Conservation (phyloP, 2,329 filamentous ascomycete species). For the Bipolaris victoriae region DNA sequence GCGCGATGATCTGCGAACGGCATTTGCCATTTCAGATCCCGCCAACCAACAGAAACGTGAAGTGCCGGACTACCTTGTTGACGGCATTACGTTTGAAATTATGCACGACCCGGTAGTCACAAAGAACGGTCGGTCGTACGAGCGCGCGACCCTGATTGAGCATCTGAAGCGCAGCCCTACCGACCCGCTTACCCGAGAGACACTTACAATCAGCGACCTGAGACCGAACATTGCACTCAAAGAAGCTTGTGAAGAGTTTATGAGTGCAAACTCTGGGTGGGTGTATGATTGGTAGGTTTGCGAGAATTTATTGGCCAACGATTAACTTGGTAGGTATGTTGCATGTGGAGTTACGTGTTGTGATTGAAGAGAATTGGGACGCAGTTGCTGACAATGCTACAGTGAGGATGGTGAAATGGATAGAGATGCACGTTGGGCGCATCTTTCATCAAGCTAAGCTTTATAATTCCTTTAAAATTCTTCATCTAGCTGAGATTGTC, state of each 20-base stretch:
- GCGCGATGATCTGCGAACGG: slow-evolving; percentile 51
- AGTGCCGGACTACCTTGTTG: slow-evolving; percentile 77
- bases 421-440: slow-evolving; percentile 37
- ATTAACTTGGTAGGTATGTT: slow-evolving; percentile 23
- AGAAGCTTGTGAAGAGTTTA: slow-evolving; percentile 82
- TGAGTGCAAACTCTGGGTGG: slow-evolving; percentile 82
- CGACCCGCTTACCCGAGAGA: slow-evolving; percentile 84
- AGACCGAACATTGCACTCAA: slow-evolving; percentile 82
- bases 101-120: slow-evolving; percentile 76
- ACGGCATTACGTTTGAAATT: slow-evolving; percentile 75
- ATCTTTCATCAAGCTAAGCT: slow-evolving; percentile 28
- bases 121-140: slow-evolving; percentile 88
- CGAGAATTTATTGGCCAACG: slow-evolving; percentile 21
- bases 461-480: neutral
- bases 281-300: slow-evolving; percentile 79
- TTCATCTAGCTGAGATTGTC: neutral
- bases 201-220: slow-evolving; percentile 71
- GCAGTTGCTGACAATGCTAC: slow-evolving; percentile 24
- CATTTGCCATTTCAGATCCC: slow-evolving; percentile 57
- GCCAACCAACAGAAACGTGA: slow-evolving; percentile 54
- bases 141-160: slow-evolving; percentile 82
- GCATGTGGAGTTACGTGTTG: neutral
- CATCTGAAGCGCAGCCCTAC: slow-evolving; percentile 76
- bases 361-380: neutral
- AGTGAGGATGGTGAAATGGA: slow-evolving; percentile 40